Conservation (phyloP, 2,329 filamentous ascomycete species). For the Fusarium annulatum region DNA sequence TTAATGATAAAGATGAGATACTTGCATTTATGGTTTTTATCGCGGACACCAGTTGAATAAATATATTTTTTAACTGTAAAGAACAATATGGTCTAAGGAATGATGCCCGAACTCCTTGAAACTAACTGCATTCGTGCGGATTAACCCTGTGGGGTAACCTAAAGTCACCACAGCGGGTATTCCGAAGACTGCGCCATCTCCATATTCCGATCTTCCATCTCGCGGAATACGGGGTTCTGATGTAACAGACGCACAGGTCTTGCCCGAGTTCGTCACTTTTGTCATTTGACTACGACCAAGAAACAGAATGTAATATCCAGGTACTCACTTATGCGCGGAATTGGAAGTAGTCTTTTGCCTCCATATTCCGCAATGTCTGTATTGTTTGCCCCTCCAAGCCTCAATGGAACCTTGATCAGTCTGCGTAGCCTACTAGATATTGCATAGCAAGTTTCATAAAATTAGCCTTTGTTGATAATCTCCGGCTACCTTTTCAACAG, state of each 20-base stretch:
- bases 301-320: too few species aligned
- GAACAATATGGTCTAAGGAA: neutral
- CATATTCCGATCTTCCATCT: neutral
- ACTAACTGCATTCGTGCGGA: neutral
- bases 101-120: too few species aligned
- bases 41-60: neutral
- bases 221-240: neutral
- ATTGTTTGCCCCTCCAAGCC: too few species aligned
- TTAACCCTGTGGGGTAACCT: neutral
- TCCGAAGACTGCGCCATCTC: neutral
- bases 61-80: neutral
- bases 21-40: too few species aligned
- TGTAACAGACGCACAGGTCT: too few species aligned
- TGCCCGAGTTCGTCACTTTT: too few species aligned
- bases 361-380: neutral
- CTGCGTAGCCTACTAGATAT: neutral
- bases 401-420: neutral
- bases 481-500: neutral
- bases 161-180: neutral
- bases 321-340: neutral
- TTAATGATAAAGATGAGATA: too few species aligned
- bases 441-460: neutral
- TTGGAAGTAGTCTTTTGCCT: neutral
- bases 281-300: too few species aligned
- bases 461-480: neutral